Percentiles rank a stretch among this genome's conserved stretches.
These are phyloP conservation scores for Trypanosoma cruzi DNA, from an alignment of 208 protist species.

Conservation along the genomic window DNA sequence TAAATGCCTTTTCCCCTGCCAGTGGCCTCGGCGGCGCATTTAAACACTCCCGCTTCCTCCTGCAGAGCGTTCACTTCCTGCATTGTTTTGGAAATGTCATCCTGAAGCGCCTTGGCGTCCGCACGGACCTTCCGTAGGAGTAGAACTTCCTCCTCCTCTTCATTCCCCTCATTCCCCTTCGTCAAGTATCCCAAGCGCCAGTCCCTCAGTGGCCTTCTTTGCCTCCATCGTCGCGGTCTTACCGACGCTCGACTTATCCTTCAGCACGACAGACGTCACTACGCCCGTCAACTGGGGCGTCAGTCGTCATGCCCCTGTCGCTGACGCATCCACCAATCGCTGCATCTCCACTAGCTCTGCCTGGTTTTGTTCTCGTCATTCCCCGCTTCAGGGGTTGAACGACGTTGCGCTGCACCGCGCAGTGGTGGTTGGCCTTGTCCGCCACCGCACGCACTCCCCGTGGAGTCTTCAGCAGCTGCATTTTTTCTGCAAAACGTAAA, in stretches of 20 bases:
- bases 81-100: neutral
- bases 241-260: neutral
- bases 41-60: neutral
- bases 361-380: neutral
- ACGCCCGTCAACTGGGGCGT: neutral
- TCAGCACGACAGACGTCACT: neutral
- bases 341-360: neutral
- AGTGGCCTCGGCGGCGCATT: neutral
- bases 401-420: neutral
- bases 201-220: neutral
- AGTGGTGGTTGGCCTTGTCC: neutral
- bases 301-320: neutral
- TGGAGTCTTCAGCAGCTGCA: neutral
- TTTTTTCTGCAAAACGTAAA: neutral
- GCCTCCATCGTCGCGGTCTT: neutral
- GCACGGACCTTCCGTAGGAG: neutral
- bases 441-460: neutral
- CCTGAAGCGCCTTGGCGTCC: neutral
- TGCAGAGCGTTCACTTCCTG: neutral
- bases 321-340: neutral
- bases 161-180: neutral
- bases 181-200: slow-evolving; percentile 1
- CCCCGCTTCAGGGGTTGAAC: neutral
- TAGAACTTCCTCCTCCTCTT: neutral
- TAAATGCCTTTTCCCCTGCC: too few species aligned